Percentiles rank a stretch among this genome's conserved stretches.
phyloP scores from a whole-genome alignment of 768 basidiomycete genomes.

The Pleurotus giganteus region DNA sequence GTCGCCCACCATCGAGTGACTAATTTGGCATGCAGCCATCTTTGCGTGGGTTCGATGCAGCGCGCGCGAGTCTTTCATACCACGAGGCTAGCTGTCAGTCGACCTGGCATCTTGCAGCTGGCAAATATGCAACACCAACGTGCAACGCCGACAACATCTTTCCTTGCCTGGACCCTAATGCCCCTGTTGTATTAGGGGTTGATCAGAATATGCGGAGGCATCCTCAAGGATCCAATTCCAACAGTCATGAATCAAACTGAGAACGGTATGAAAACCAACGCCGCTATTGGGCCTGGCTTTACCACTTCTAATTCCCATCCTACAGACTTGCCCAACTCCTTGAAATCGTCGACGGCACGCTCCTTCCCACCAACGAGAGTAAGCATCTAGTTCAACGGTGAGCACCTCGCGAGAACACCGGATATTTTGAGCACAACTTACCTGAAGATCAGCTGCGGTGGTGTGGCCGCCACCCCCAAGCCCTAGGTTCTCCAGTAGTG shows the following conservation, averaged over 20 bases:
- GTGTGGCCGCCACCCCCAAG: neutral
- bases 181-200: too few species aligned
- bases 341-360: neutral
- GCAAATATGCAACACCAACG: too few species aligned
- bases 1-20: too few species aligned
- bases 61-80: too few species aligned
- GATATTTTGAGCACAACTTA: neutral
- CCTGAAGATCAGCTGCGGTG: constrained; percentile 2
- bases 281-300: constrained; percentile 4
- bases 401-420: neutral
- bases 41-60: too few species aligned
- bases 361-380: neutral
- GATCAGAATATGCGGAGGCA: too few species aligned
- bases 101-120: too few species aligned
- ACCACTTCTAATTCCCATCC: constrained; percentile 1
- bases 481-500: constrained; percentile 24
- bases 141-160: too few species aligned
- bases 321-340: neutral
- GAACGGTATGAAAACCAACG: neutral
- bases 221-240: too few species aligned
- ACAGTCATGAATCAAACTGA: neutral
- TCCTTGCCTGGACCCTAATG: too few species aligned
- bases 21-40: too few species aligned
- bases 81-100: too few species aligned
- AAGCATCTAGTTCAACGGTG: neutral